phyloP scores from a whole-genome alignment of 352 stramenopile species.

The Pythium vanterpoolii region DNA sequence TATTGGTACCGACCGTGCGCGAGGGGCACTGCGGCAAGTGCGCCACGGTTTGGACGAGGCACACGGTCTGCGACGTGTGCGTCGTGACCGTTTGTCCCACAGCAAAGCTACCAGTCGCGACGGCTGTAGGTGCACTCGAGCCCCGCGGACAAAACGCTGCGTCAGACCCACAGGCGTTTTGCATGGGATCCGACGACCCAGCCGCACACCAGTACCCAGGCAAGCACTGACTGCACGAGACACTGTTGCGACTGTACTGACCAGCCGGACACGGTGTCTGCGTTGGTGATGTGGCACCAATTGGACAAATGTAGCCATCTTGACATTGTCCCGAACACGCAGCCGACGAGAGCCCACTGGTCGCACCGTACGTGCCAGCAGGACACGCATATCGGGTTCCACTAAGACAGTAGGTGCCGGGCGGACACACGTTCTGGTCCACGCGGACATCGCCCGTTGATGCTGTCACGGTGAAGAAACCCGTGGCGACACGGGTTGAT shows the following conservation, averaged over 20 bases:
- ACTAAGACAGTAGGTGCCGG: conserved; percentile 56
- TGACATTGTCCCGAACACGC: conserved; percentile 54
- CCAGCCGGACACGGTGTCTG: conserved; percentile 50
- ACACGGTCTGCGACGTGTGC: conserved; percentile 41
- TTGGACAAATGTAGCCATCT: conserved; percentile 49
- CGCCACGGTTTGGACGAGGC: conserved; percentile 32
- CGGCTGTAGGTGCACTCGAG: conserved; percentile 27
- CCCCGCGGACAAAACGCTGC: conserved; percentile 51
- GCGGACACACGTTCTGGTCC: conserved; percentile 50
- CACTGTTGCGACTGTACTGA: conserved; percentile 54
- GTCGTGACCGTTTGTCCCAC: conserved; percentile 32
- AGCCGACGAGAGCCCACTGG: conserved; percentile 34
- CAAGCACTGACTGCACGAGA: conserved; percentile 43
- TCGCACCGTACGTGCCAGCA: conserved; percentile 44
- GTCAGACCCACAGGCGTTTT: conserved; percentile 49
- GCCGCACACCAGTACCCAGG: conserved; percentile 56
- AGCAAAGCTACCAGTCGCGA: conserved; percentile 40
- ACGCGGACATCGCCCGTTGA: conserved; percentile 31
- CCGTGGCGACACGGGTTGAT: conserved; percentile 33
- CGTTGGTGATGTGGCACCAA: conserved; percentile 38
- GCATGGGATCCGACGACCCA: conserved; percentile 40
- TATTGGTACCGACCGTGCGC: conserved; percentile 41
- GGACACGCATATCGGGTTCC: conserved; percentile 53
- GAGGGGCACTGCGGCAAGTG: conserved; percentile 60
- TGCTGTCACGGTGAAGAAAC: conserved; percentile 46